phyloP scores from a whole-genome alignment of 208 protist genomes.

The Leishmania aethiopica region DNA sequence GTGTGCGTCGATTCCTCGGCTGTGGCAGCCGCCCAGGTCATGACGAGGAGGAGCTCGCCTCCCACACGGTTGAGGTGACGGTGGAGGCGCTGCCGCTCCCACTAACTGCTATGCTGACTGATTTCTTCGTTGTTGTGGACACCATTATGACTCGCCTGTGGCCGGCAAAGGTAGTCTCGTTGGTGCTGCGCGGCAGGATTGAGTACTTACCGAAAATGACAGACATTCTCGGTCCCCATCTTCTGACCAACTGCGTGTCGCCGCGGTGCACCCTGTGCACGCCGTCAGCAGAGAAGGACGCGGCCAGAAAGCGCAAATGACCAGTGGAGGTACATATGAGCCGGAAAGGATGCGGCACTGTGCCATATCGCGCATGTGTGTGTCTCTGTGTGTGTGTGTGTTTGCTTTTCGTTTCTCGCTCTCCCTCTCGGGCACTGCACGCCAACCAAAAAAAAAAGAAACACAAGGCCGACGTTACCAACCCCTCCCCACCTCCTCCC shows the following conservation, averaged over 20 bases:
- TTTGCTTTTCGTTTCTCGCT: neutral
- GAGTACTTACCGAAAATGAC: constrained; percentile 37
- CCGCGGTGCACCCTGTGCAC: constrained; percentile 52
- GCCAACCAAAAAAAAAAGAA: neutral
- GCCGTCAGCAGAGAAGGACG: neutral
- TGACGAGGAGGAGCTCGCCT: constrained; percentile 31
- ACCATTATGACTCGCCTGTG: constrained; percentile 34
- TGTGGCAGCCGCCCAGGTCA: constrained; percentile 5
- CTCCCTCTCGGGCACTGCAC: neutral
- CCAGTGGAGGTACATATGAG: neutral
- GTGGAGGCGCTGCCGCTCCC: constrained; percentile 51
- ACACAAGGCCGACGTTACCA: neutral
- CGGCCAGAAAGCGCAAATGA: neutral
- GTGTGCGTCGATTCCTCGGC: constrained; percentile 30
- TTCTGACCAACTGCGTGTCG: constrained; percentile 51
- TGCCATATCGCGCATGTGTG: neutral
- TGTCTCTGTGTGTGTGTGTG: neutral
- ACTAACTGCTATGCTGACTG: constrained; percentile 48
- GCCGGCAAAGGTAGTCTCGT: constrained; percentile 38
- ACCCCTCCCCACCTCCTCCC: neutral
- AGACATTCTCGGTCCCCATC: constrained; percentile 59
- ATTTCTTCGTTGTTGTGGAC: constrained; percentile 68
- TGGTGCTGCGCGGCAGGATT: constrained; percentile 38
- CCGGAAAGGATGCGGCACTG: neutral
- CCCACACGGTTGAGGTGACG: constrained; percentile 73